These are phyloP conservation scores for Puccinia polysora DNA, from an alignment of 1,284 basidiomycete genomes.

Conservation along the genomic window DNA sequence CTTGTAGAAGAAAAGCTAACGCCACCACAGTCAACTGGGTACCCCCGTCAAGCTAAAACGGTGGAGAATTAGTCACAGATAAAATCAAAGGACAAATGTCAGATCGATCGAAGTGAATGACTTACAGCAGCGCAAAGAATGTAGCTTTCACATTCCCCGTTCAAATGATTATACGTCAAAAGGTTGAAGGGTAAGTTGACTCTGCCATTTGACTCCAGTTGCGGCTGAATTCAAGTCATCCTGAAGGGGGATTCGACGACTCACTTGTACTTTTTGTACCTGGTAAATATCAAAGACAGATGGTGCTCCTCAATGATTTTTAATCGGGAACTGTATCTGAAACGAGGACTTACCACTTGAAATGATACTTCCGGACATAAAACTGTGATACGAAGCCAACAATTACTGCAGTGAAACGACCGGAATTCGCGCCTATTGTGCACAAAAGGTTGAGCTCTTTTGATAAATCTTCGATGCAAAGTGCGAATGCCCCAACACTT, in stretches of 20 bases:
- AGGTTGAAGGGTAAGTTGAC: background rate
- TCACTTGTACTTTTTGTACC: slow-evolving; percentile 38
- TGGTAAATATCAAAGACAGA: background rate
- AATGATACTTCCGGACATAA: slow-evolving; percentile 21
- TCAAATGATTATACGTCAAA: background rate
- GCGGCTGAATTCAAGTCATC: background rate
- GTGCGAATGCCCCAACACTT: background rate
- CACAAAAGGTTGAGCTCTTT: background rate
- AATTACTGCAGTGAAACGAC: slow-evolving; percentile 25
- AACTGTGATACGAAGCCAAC: slow-evolving; percentile 36
- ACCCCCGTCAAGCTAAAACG: slow-evolving; percentile 26
- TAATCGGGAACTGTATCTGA: background rate
- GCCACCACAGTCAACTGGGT: slow-evolving; percentile 14
- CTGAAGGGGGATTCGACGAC: background rate
- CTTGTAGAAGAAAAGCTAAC: slow-evolving; percentile 27
- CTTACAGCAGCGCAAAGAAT: slow-evolving; percentile 38
- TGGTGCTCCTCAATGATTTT: background rate
- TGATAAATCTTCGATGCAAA: background rate
- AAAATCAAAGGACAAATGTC: background rate
- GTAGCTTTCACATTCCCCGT: slow-evolving; percentile 15
- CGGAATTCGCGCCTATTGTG: slow-evolving; percentile 26
- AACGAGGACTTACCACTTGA: slow-evolving; percentile 19
- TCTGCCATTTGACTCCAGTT: background rate
- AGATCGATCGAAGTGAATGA: background rate
- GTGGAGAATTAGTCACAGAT: background rate